These are phyloP conservation scores for Pleurotus pulmonarius DNA, from an alignment of 768 basidiomycete genomes.

Conservation along the genomic window DNA sequence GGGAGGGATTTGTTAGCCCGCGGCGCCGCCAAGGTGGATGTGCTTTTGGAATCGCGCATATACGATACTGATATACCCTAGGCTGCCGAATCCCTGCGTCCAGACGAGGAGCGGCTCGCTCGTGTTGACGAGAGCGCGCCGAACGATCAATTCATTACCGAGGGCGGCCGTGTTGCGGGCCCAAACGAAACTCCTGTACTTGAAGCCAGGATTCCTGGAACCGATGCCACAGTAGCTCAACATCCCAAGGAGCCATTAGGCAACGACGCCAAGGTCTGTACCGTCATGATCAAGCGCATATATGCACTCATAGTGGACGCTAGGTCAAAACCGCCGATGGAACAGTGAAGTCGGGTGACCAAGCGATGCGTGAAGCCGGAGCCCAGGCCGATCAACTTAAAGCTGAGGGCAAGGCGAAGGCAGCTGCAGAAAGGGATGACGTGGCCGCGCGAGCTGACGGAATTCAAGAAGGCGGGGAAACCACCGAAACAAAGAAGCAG, in stretches of 20 bases:
- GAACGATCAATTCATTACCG: conserved; percentile 59
- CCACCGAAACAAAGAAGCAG: conserved; percentile 5
- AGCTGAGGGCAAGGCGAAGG: neutral
- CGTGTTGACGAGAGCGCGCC: conserved; percentile 69
- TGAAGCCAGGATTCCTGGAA: conserved; percentile 28
- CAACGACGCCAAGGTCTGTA: conserved; percentile 24
- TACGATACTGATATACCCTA: neutral
- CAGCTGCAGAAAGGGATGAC: neutral
- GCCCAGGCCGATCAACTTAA: neutral
- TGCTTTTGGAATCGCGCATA: neutral
- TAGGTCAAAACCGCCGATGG: conserved; percentile 22
- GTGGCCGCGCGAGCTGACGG: neutral
- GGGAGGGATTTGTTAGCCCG: conserved; percentile 83
- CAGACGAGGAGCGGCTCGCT: conserved; percentile 56
- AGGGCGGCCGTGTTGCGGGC: conserved; percentile 28
- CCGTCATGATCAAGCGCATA: too few species aligned
- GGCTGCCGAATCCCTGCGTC: conserved; percentile 66
- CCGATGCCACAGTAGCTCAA: conserved; percentile 26
- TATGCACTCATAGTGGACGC: too few species aligned
- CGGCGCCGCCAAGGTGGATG: conserved; percentile 49
- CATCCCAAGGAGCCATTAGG: conserved; percentile 44
- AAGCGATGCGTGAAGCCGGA: conserved; percentile 14
- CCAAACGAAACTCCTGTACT: conserved; percentile 30
- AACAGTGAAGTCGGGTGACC: conserved; percentile 20
- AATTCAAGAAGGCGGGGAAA: neutral